phyloP scores from a whole-genome alignment of 75 land plant genomes.

The Picea sitchensis region DNA sequence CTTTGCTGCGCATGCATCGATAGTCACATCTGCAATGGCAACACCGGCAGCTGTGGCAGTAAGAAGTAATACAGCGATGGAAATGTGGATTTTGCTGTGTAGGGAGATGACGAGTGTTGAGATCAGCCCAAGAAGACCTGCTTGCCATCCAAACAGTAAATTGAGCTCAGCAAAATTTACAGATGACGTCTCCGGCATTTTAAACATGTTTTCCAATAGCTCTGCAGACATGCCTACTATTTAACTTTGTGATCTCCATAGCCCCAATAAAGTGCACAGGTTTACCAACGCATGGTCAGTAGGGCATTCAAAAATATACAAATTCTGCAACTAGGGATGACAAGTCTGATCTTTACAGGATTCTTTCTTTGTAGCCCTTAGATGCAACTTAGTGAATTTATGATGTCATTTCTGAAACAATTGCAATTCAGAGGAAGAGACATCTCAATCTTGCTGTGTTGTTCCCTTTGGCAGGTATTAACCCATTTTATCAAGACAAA shows the following conservation, averaged over 20 bases:
- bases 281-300: no score
- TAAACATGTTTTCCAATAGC: not conserved
- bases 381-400: no score
- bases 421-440: no score
- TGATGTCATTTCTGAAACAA: no score
- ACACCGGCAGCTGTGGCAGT: constrained; percentile 46
- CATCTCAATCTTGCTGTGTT: no score
- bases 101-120: constrained; percentile 49
- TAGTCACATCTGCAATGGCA: constrained; percentile 87
- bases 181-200: not conserved
- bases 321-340: not conserved
- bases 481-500: no score
- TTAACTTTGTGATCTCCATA: no score
- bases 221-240: no score
- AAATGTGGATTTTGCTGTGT: constrained; percentile 33
- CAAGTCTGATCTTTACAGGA: no score
- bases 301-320: not conserved
- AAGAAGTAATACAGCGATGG: constrained; percentile 39
- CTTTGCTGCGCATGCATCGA: constrained; percentile 82
- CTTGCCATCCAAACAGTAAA: constrained; percentile 20
- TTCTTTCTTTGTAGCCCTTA: no score
- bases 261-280: no score
- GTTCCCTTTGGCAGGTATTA: no score
- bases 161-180: constrained; percentile 11
- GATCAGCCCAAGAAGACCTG: constrained; percentile 51